phyloP scores from a whole-genome alignment of 1,139 yeast species.

The Starmera stellimalicola region DNA sequence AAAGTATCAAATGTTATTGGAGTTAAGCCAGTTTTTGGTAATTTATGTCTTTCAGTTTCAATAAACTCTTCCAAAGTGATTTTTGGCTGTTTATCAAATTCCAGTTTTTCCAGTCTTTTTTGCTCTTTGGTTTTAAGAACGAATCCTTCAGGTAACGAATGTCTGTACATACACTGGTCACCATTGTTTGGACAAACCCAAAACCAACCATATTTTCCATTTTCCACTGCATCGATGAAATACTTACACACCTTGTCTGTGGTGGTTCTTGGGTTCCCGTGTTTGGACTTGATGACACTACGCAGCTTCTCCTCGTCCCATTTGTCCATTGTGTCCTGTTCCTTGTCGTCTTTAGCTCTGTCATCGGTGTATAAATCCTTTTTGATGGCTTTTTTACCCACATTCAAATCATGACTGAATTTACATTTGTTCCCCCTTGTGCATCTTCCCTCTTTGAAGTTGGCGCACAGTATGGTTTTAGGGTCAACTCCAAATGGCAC shows the following conservation, averaged over 20 bases:
- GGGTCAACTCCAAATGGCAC: conserved; percentile 98
- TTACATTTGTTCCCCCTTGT: conserved; percentile 88
- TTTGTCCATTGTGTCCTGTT: conserved; percentile 82
- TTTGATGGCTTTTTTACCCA: conserved; percentile 84
- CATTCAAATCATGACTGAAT: conserved; percentile 81
- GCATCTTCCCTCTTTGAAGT: conserved; percentile 85
- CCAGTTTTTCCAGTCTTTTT: conserved; percentile 78
- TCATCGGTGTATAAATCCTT: conserved; percentile 90
- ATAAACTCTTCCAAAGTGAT: conserved; percentile 93
- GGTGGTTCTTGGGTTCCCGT: conserved; percentile 89
- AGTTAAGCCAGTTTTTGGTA: conserved; percentile 70
- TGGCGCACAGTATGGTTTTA: conserved; percentile 83
- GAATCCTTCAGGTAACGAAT: conserved; percentile 96
- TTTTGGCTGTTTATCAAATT: conserved; percentile 78
- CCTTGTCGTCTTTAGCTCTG: conserved; percentile 62
- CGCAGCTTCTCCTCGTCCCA: conserved; percentile 97
- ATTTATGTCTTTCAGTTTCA: conserved; percentile 83
- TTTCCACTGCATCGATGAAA: conserved; percentile 95
- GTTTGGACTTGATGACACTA: conserved; percentile 79
- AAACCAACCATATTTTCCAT: conserved; percentile 97
- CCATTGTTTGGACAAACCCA: conserved; percentile 98
- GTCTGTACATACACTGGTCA: conserved; percentile 86
- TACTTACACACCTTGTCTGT: conserved; percentile 92
- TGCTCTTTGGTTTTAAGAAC: conserved; percentile 95
- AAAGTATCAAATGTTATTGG: conserved; percentile 86